A percentile compares a stretch with the other conserved stretches of the same genome.
These are phyloP conservation scores for Penicillium paxilli DNA, from an alignment of 495 filamentous ascomycete species.

Conservation along the genomic window DNA sequence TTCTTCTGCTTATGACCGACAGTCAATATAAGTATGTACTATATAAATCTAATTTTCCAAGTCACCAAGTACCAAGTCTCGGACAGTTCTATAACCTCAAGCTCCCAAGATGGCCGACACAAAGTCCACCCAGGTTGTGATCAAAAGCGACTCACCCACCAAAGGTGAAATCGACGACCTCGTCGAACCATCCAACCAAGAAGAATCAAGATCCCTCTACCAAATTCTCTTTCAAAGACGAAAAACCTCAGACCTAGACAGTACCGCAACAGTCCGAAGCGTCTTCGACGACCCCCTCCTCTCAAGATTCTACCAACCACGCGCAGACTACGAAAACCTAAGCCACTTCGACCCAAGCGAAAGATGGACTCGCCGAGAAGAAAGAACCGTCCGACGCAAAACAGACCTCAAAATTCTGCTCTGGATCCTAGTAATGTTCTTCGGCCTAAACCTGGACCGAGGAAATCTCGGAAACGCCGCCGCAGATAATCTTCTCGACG, in stretches of 20 bases:
- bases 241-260: slow-evolving; percentile 38
- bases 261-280: slow-evolving; percentile 53
- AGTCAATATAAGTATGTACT: neutral
- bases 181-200: neutral
- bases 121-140: neutral
- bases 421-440: slow-evolving; percentile 75
- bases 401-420: slow-evolving; percentile 47
- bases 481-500: slow-evolving; percentile 61
- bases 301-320: slow-evolving; percentile 48
- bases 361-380: slow-evolving; percentile 51
- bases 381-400: slow-evolving; percentile 30
- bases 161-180: neutral
- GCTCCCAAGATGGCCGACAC: neutral
- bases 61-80: neutral
- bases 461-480: slow-evolving; percentile 65
- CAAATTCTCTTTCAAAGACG: neutral
- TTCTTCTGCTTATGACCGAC: neutral
- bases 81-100: neutral
- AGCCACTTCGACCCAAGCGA: slow-evolving; percentile 48
- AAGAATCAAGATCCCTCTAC: neutral
- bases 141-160: neutral
- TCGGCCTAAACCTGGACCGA: slow-evolving; percentile 72
- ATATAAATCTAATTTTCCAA: neutral
- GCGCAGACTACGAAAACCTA: slow-evolving; percentile 49
- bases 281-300: slow-evolving; percentile 50